Conservation (phyloP, 495 filamentous ascomycete species). For the Podospora pseudoanserina region DNA sequence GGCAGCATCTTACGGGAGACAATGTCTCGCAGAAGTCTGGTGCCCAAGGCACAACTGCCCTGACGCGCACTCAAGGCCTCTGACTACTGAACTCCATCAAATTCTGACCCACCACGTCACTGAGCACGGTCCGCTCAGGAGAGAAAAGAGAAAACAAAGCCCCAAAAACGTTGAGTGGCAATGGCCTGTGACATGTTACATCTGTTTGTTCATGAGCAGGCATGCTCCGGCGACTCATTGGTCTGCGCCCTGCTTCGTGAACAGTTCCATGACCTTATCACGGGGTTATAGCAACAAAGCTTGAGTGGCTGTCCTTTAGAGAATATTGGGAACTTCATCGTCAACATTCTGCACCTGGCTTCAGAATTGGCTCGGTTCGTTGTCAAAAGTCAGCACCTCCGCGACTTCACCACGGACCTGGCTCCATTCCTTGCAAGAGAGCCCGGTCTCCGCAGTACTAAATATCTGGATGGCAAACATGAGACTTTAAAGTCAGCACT, state of each 20-base stretch:
- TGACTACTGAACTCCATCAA: not conserved
- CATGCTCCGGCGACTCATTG: not conserved
- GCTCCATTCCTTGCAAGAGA: not conserved
- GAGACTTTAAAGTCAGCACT: not conserved
- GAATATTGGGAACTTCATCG: not conserved
- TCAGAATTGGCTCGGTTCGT: not conserved
- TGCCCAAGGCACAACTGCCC: not conserved
- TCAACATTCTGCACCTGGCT: not conserved
- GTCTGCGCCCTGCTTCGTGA: not conserved
- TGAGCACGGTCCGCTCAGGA: not conserved
- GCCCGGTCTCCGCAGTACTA: not conserved
- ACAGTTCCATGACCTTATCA: not conserved
- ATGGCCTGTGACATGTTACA: not conserved
- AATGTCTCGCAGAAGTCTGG: not conserved
- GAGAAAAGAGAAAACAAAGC: not conserved
- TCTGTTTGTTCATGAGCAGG: not conserved
- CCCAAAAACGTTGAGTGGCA: not conserved
- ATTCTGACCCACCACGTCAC: not conserved
- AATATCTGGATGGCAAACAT: not conserved
- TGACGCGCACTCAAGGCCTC: not conserved
- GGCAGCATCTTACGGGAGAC: not conserved
- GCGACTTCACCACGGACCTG: not conserved
- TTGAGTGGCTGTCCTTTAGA: not conserved
- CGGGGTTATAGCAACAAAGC: not conserved
- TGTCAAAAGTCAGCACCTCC: not conserved